phyloP scores from a whole-genome alignment of 257 asterid genomes.

The Solanum gracilifrons region DNA sequence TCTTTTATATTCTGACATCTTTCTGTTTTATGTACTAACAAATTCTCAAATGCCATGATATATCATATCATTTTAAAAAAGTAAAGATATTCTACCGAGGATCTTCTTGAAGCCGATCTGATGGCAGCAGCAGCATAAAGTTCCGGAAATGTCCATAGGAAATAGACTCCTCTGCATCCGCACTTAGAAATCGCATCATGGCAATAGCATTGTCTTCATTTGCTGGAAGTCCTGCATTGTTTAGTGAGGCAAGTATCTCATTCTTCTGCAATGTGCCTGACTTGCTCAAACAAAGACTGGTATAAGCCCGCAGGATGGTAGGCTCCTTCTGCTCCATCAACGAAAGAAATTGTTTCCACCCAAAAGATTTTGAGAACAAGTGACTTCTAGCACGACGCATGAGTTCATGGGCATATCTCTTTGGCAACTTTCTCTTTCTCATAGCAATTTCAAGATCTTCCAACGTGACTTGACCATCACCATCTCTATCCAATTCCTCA shows the following conservation, averaged over 20 bases:
- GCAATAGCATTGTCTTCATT: constrained; percentile 99
- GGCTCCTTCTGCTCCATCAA: constrained; percentile 99
- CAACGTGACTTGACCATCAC: constrained; percentile 93
- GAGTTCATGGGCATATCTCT: constrained; percentile 85
- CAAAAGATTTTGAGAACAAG: constrained; percentile 85
- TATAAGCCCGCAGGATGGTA: constrained; percentile 92
- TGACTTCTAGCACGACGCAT: constrained; percentile 87
- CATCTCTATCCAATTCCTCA: constrained; percentile 94
- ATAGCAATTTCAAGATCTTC: constrained; percentile 96
- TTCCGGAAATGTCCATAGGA: constrained; percentile 98
- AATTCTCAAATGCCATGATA: neutral
- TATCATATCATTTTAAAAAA: neutral
- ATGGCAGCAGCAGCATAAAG: constrained; percentile 95
- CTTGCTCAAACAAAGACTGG: constrained; percentile 94
- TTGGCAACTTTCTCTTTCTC: constrained; percentile 89
- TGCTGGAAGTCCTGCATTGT: constrained; percentile 94
- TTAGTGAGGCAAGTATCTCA: constrained; percentile 77
- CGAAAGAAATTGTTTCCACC: constrained; percentile 94
- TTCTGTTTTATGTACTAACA: neutral
- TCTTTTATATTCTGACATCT: neutral
- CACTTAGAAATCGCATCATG: constrained; percentile 96
- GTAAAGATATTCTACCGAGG: constrained; percentile 53
- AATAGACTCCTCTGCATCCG: constrained; percentile 80
- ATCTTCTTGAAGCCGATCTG: constrained; percentile 96
- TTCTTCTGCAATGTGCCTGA: constrained; percentile 92